phyloP scores from a whole-genome alignment of 2,329 filamentous ascomycete species.

The Graphilbum sp. region DNA sequence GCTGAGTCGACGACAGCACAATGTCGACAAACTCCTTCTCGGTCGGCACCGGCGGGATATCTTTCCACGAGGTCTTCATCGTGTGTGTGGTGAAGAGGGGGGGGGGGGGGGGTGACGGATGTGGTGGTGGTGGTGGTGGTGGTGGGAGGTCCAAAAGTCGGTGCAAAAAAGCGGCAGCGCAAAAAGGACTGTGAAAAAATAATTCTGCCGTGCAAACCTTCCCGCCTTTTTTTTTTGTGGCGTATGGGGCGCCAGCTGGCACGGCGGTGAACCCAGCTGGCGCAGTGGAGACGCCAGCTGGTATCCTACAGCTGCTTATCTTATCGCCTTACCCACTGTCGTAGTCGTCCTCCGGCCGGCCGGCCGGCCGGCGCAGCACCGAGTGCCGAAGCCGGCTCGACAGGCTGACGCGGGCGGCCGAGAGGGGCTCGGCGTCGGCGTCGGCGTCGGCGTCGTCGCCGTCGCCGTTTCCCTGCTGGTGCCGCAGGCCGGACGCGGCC shows the following conservation, averaged over 20 bases:
- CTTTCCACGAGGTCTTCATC: conserved; percentile 32
- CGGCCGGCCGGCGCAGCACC: conserved; percentile 4
- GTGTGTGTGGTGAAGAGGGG: too few species aligned
- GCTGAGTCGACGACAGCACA: conserved; percentile 82
- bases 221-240: neutral
- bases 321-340: too few species aligned
- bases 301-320: too few species aligned
- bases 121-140: neutral
- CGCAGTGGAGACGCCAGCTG: too few species aligned
- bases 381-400: conserved; percentile 21
- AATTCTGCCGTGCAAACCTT: conserved; percentile 6
- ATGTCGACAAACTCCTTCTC: conserved; percentile 96
- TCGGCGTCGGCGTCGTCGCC: conserved; percentile 7
- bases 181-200: conserved; percentile 3
- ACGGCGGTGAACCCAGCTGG: too few species aligned
- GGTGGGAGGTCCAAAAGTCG: neutral
- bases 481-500: too few species aligned
- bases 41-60: conserved; percentile 77
- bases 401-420: conserved; percentile 30
- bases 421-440: conserved; percentile 14
- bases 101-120: neutral
- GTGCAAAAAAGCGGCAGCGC: neutral
- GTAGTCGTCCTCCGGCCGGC: too few species aligned
- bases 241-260: neutral
- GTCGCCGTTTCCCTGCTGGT: conserved; percentile 4